Evolutionary conservation across 345 rosid genomes (phyloP).

Genomic region (Linum tenue): DNA sequence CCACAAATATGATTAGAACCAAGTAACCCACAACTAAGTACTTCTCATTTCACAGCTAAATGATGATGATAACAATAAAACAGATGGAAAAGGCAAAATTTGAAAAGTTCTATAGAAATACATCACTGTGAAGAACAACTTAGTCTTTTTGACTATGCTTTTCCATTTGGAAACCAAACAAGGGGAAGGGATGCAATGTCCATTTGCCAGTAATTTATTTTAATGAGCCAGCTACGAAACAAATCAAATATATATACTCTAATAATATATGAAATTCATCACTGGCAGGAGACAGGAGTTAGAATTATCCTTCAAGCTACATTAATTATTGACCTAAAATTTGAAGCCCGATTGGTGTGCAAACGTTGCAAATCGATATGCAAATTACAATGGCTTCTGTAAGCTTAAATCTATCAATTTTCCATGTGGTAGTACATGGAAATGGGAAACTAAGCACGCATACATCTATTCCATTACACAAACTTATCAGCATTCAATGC

Average conservation of each 20-base stretch:
- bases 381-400: too few species aligned
- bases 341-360: neutral
- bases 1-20: slow-evolving; percentile 33
- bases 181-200: too few species aligned
- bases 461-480: neutral
- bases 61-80: neutral
- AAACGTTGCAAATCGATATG: neutral
- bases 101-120: neutral
- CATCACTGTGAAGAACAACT: neutral
- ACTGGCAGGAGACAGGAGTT: too few species aligned
- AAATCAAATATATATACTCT: too few species aligned
- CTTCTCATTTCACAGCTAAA: neutral
- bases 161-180: too few species aligned
- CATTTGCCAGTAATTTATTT: too few species aligned
- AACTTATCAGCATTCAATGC: neutral
- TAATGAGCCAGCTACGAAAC: too few species aligned
- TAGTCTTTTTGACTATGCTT: too few species aligned
- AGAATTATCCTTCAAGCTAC: too few species aligned
- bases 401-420: neutral
- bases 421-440: neutral
- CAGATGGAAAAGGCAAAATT: too few species aligned
- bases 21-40: slow-evolving; percentile 8
- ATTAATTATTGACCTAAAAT: too few species aligned
- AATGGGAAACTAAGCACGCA: neutral
- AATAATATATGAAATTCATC: too few species aligned